Base-by-base conservation (phyloP, 129 eudicot genomes). In the Helichrysum umbraculigerum region DNA sequence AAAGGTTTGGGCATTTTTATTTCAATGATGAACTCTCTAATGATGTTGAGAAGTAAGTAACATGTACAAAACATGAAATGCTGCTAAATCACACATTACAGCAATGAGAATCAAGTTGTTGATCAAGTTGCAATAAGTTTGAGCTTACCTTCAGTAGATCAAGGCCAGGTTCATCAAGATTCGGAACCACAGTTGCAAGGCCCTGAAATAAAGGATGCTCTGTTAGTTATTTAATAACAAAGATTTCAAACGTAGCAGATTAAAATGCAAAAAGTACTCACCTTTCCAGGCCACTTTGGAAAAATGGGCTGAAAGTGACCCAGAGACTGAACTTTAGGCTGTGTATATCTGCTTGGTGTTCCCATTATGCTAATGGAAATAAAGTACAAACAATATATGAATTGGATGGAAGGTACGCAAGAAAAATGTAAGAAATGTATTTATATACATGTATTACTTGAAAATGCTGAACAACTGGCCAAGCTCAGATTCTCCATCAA, bases 401-500 rank as follows among this genome's bases (percentile, higher is more conserved):
- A 19, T 19, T n/a, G 63, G 25, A 57, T 35, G 2, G 9, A 35
- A 35, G 2, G 41, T 8, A 35, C 41, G 2, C 41, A 6, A 35
- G 6, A 35, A 35, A 8, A 35, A 35, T 8, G 2, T 35, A 35
- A 35, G 1, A 35, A 35, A 35, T 35, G 9, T 5, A 6, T 35
- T 35, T 35, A 35, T 35, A 7, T 6, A 35, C 41, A 22, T 2
- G 34, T 32, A 32, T 65, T 2, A 93, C 98, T 92, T 88, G 90
- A 93, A 93, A 71, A 93, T 91, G 75, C 80, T 85, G 74, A 87
- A 84, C 25, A 93, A 76, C 76, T 91, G 87, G 72, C 87, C 93
- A 73, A 88, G 91, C 77, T 91, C 97, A 72, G 97, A 85, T 73
- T 91, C 93, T 33, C 98, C 98, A 14, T 90, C 93, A 86, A 93